Evolutionary conservation across 495 filamentous ascomycete species (phyloP), one percentile per base, ranked within the genome.

Genomic region (Tricharina praecox): DNA sequence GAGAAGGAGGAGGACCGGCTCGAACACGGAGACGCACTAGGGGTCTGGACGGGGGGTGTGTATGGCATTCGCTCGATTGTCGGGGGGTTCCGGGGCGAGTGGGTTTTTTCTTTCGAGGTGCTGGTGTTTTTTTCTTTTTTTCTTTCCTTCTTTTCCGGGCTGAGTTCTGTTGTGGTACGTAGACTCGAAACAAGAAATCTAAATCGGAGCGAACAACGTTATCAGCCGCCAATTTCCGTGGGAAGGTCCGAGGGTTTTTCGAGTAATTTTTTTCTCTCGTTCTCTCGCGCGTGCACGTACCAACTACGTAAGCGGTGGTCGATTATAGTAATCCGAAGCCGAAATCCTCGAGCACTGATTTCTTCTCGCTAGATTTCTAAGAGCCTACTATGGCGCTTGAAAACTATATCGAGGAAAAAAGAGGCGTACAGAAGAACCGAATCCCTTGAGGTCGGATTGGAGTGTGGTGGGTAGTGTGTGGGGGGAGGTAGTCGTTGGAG

Each of bases 41-140:
- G 85, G 59, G 84, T 86, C 68, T 80, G 79, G 58, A 76, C 73
- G 43, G 86, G 86, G 52, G 86, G 85, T 64, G 86, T 93, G 73
- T 94, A 94, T 70, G 86, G 86, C 86, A 94, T 94, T 66, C 68
- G 65, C 65, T 63, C 67, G 66, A 62, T 66, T 70, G 66, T 63
- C 19, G 41, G 9, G 21, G 10, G 24, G 19, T n/a, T n/a, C n/a
- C n/a, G n/a, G n/a, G n/a, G n/a, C n/a, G n/a, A n/a, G n/a, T n/a
- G n/a, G n/a, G n/a, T n/a, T n/a, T n/a, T n/a, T n/a, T n/a, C n/a
- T n/a, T n/a, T n/a, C n/a, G n/a, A n/a, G n/a, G n/a, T n/a, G n/a
- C n/a, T n/a, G n/a, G n/a, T n/a, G n/a, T n/a, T n/a, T n/a, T n/a
- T n/a, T n/a, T n/a, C n/a, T n/a, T n/a, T n/a, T n/a, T n/a, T n/a